A percentile compares a stretch with the other conserved stretches of the same genome.
Conservation (phyloP, 164 flowering plant species). For the Euptelea pleiosperma region DNA sequence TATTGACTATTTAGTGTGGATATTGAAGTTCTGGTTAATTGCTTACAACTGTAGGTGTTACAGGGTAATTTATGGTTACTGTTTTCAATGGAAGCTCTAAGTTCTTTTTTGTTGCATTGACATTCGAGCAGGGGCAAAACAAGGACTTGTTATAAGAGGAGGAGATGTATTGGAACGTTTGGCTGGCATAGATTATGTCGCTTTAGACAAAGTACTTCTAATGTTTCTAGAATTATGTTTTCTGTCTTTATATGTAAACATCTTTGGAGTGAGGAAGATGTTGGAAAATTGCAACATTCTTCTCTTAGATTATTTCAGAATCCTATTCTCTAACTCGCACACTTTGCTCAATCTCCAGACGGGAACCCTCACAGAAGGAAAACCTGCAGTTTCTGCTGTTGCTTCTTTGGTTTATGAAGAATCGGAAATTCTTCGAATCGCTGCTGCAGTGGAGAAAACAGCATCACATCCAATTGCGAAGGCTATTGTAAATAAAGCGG, state of each 20-base stretch:
- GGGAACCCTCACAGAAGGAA: constrained; percentile 96
- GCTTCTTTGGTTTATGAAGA: constrained; percentile 55
- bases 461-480: constrained; percentile 91
- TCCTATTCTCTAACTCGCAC: not conserved
- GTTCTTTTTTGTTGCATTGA: constrained; percentile 13
- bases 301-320: not conserved
- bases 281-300: constrained; percentile 1
- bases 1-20: too few relatives aligned
- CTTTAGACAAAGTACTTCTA: constrained; percentile 74
- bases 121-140: constrained; percentile 71
- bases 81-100: not conserved
- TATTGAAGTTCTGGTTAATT: not conserved
- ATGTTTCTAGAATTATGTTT: not conserved
- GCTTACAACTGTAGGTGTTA: not conserved
- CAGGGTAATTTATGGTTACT: not conserved
- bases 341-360: constrained; percentile 50
- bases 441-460: constrained; percentile 97
- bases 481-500: constrained; percentile 75
- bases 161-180: constrained; percentile 94
- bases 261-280: not conserved
- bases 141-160: constrained; percentile 92
- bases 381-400: constrained; percentile 75
- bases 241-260: not conserved
- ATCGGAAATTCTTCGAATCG: constrained; percentile 66
- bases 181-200: constrained; percentile 64